Evolutionary conservation across 2,329 filamentous ascomycete species (phyloP), one percentile per base, ranked within the genome.

Genomic region (Claviceps maximensis): DNA sequence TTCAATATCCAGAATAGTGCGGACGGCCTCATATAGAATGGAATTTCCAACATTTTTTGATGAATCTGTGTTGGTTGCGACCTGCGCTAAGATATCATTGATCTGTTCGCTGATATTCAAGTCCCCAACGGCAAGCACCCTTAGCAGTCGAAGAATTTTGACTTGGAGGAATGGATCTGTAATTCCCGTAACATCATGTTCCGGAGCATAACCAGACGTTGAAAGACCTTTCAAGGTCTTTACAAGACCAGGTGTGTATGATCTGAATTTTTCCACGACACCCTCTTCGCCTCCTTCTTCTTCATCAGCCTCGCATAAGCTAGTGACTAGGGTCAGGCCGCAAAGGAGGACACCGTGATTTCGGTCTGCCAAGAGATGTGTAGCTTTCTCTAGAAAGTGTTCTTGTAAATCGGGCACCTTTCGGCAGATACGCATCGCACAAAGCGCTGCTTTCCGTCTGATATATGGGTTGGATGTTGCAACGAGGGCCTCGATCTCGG

Each of bases 41-140:
- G 93, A 91, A 67, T 98, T 98, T 57, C 93, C 93, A 44, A 98
- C 93, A 59, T 98, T 98, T 74, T 98, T 98, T 29, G 90, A 90
- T 0, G 91, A 89, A 65, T 98, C 93, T 1, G 93, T 98, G 69
- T 98, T 98, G 41, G 91, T 97, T 51, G 93, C 93, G 52, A 98
- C 93, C 72, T 95, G 90, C 6, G 93, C 93, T 55, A 98, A 74
- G 56, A 98, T 98, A 65, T 98, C 93, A 71, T 97, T 98, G 74
- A 98, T 97, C 68, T 95, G 85, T 69, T 98, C 94, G 67, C 89
- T 97, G 27, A 88, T 89, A 56, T 89, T 78, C 12, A 83, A 75
- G 67, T 98, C 89, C 38, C 91, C 90, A 56, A 89, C 83, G 17
- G 86, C 91, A 47, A 98, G 75, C 9, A 95, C 87, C 58, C 91